Percentiles rank a stretch among this genome's conserved stretches.
phyloP scores from a whole-genome alignment of 768 basidiomycete species.

The Naganishia friedmannii region DNA sequence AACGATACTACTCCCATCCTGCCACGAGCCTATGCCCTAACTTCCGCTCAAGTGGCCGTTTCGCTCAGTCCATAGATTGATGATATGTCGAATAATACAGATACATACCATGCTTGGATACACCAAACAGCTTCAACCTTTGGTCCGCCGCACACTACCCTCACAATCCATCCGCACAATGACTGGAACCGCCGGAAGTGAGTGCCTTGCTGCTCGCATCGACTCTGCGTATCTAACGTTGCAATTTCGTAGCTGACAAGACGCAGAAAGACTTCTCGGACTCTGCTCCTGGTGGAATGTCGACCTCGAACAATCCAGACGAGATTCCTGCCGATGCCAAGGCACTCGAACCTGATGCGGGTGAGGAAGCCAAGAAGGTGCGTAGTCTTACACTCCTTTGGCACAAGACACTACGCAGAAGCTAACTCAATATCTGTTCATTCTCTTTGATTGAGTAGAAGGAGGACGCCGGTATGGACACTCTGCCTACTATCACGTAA shows the following conservation, averaged over 20 bases:
- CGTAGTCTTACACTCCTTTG: background rate
- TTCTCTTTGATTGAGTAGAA: background rate
- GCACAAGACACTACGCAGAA: background rate
- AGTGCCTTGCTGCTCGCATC: background rate
- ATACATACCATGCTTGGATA: background rate
- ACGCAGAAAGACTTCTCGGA: background rate
- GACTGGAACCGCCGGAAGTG: slow-evolving; percentile 22
- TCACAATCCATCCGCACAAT: slow-evolving; percentile 7
- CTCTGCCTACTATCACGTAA: slow-evolving; percentile 18
- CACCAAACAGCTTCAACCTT: background rate
- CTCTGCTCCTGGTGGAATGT: slow-evolving; percentile 17
- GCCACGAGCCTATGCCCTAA: background rate
- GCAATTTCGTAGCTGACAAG: slow-evolving; percentile 7
- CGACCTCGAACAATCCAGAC: slow-evolving; percentile 18
- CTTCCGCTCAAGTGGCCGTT: background rate
- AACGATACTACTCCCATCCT: no score
- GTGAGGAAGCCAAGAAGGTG: slow-evolving; percentile 24
- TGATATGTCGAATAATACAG: background rate
- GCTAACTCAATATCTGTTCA: background rate
- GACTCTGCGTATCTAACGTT: background rate
- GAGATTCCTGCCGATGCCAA: slow-evolving; percentile 20
- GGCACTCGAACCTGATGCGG: slow-evolving; percentile 22
- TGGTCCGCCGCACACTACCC: background rate
- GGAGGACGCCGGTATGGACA: slow-evolving; percentile 22
- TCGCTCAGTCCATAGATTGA: background rate